Base-by-base conservation (phyloP, 2,329 filamentous ascomycete genomes). In the Ophiostoma tasmaniense region DNA sequence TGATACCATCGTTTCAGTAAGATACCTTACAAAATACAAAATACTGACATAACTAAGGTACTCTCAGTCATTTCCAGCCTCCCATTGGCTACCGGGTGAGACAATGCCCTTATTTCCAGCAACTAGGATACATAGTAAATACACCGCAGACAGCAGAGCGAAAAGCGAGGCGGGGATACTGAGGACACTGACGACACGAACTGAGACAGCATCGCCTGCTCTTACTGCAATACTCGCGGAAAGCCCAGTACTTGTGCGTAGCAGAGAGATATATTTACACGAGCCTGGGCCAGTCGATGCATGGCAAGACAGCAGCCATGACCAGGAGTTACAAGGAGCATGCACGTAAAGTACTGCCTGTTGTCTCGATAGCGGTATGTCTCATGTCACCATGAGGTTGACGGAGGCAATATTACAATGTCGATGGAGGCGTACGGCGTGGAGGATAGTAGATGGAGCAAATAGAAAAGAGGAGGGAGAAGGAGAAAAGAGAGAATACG, bases 261-360 rank as follows among this genome's bases (percentile, higher is more conserved):
- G 42, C 62, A 52, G 37, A 7, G 45, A 50, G 11, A 39, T 61
- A 52, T 25, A 25, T 50, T 28, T 37, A 62, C 28, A 59, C n/a
- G n/a, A 35, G 33, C 28, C 39, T 64, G 45, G 28, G 22, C 45
- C 33, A 52, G 50, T 28, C 35, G 50, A 66, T 66, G 66, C 66
- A 66, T 55, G 50, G 66, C 50, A 66, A 64, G 30, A 39, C 20
- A 6, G 68, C 52, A 59, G 37, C 50, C 66, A 33, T 37, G 30
- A 28, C 45, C 28, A 61, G 55, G 55, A 61, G 55, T 37, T 22
- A 28, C 45, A 39, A 61, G 55, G 55, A 61, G 55, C 55, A 61
- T 61, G 25, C 52, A 61, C 17, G 14, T 6, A 61, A 61, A 61
- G 55, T 61, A 61, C 25, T 25, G 6, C 37, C 59, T 65, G 33